A percentile compares a stretch with the other conserved stretches of the same genome.
phyloP scores from a whole-genome alignment of 2,329 filamentous ascomycete species.

The Alternaria atra region DNA sequence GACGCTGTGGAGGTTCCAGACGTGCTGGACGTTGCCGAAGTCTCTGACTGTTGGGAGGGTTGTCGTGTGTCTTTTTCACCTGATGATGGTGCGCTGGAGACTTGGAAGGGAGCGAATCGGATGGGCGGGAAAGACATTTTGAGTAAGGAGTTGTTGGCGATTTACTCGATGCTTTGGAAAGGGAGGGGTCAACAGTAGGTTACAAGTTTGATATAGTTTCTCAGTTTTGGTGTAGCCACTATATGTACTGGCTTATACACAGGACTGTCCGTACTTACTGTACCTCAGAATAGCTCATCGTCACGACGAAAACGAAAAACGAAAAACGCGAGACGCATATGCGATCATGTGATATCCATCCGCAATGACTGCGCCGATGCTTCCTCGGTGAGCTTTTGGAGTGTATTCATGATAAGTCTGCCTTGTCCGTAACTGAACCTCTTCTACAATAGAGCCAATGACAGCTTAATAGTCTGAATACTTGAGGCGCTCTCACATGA shows the following conservation, averaged over 20 bases:
- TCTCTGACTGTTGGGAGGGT: slow-evolving; percentile 29
- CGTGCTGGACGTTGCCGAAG: background rate
- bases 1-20: background rate
- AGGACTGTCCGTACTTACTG: background rate
- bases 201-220: background rate
- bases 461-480: slow-evolving; percentile 14
- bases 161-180: background rate
- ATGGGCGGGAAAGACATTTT: slow-evolving; percentile 39
- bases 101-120: slow-evolving; percentile 43
- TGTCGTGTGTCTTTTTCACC: slow-evolving; percentile 19
- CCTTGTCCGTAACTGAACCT: background rate
- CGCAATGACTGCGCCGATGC: background rate
- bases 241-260: too few species aligned
- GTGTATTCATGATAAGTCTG: background rate
- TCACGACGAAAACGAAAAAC: background rate
- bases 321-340: background rate
- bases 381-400: background rate
- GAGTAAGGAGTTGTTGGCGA: too few species aligned
- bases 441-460: background rate
- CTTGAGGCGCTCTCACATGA: slow-evolving; percentile 32
- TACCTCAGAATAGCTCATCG: background rate
- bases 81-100: slow-evolving; percentile 31
- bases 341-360: background rate
- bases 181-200: background rate
- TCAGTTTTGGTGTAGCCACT: too few species aligned